Evolutionary conservation across 768 basidiomycete species (phyloP), one percentile per base, ranked within the genome.

Genomic region (Daedaleopsis nitida): DNA sequence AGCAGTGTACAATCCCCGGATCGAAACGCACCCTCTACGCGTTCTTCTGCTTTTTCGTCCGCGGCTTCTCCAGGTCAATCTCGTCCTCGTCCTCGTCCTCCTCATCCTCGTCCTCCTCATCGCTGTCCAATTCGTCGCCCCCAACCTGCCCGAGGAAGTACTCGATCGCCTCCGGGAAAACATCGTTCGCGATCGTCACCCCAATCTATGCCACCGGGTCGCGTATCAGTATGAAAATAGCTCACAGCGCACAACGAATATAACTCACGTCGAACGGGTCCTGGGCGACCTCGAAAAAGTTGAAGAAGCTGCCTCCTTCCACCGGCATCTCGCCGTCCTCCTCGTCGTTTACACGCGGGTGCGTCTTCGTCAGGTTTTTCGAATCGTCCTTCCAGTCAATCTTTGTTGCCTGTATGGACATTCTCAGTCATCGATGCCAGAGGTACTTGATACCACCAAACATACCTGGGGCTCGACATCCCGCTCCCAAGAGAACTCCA

Each of bases 11-110:
- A 19, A 32, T 24, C 12, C 48, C 21, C 27, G 23, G 16, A 50
- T 14, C 23, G 16, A 23, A 27, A 17, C 27, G 50, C 16, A 38
- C 37, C 51, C 34, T 23, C 35, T 79, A 87, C 54, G 84, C 81
- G 70, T 83, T 85, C 76, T 82, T 77, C 60, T 67, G 85, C 76
- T 88, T 91, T 77, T 93, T 93, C 56, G 85, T 69, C 63, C 84
- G 81, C 45, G 92, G 92, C 75, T 91, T 89, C 74, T 94, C 92
- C 59, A 94, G 77, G 75, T 94, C 92, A 75, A 94, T 94, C 73
- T 94, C 92, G 47, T 87, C 91, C 48, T 84, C 91, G 23, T 91
- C 87, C 24, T 91, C 89, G 3, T 91, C 88, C 8, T 88, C 86
- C 13, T 88, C 86, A 9, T 84, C 83, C 9, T 84, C 82, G 34